Percentiles rank a stretch among this genome's conserved stretches.
phyloP scores from a whole-genome alignment of 495 filamentous ascomycete species.

The Penicillium herquei region DNA sequence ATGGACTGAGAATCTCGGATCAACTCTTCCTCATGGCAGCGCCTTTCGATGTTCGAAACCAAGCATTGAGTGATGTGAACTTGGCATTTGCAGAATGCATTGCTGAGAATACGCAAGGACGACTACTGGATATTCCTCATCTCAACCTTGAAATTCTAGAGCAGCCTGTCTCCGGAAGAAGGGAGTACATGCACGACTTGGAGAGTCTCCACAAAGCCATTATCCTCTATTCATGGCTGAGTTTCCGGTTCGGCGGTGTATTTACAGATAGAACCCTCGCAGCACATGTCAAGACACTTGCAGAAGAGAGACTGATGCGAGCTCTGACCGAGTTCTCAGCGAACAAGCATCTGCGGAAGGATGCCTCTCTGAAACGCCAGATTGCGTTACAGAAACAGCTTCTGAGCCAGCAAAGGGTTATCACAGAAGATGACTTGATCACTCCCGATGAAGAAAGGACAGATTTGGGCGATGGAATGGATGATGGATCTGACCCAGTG shows the following conservation, averaged over 20 bases:
- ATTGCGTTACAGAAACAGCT: slow-evolving; percentile 41
- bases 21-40: slow-evolving; percentile 72
- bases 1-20: slow-evolving; percentile 64
- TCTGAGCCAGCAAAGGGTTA: slow-evolving; percentile 8
- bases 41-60: slow-evolving; percentile 46
- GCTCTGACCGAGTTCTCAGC: slow-evolving; percentile 57
- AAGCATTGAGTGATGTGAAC: slow-evolving; percentile 37
- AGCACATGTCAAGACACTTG: slow-evolving; percentile 73
- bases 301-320: slow-evolving; percentile 74
- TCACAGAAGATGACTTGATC: neutral
- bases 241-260: slow-evolving; percentile 67
- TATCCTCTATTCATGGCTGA: slow-evolving; percentile 86
- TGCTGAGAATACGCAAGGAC: slow-evolving; percentile 59
- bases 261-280: slow-evolving; percentile 77
- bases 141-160: slow-evolving; percentile 70
- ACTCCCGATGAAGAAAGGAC: neutral
- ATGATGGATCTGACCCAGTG: neutral
- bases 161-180: slow-evolving; percentile 38
- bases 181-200: slow-evolving; percentile 58
- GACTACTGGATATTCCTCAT: slow-evolving; percentile 60
- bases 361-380: slow-evolving; percentile 42
- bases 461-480: neutral
- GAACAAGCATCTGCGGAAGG: slow-evolving; percentile 45
- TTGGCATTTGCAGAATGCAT: slow-evolving; percentile 65
- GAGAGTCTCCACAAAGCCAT: slow-evolving; percentile 79